Evolutionary conservation across 2,329 filamentous ascomycete species (phyloP).

Genomic region (Chrysoporthe deuterocubensis): DNA sequence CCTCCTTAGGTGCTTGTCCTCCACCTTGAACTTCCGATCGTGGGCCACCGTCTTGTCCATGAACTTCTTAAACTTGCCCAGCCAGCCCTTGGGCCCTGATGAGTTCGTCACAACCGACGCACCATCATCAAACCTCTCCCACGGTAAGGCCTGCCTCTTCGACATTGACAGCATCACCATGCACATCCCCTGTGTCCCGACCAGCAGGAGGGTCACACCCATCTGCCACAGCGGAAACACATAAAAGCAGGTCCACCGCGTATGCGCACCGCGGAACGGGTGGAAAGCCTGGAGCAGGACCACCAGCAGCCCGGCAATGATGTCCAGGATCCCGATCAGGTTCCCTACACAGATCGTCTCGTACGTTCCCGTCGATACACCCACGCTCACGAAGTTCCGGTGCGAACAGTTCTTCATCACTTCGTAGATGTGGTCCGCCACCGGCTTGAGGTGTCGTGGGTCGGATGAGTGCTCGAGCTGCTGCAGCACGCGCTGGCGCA

Average conservation of each 20-base stretch:
- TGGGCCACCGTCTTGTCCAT: constrained; percentile 16
- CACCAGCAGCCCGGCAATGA: constrained; percentile 44
- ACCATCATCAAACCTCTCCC: constrained; percentile 51
- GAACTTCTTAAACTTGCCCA: constrained; percentile 12
- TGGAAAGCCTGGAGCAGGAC: constrained; percentile 46
- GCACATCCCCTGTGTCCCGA: constrained; percentile 50
- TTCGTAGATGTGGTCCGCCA: constrained; percentile 51
- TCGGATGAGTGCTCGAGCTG: constrained; percentile 42
- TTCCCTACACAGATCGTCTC: constrained; percentile 54
- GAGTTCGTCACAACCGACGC: constrained; percentile 26
- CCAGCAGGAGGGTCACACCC: constrained; percentile 47
- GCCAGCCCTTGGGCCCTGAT: constrained; percentile 12
- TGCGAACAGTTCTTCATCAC: constrained; percentile 53
- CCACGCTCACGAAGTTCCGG: constrained; percentile 56
- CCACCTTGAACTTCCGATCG: constrained; percentile 45
- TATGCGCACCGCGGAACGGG: constrained; percentile 43
- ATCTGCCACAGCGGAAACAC: constrained; percentile 52
- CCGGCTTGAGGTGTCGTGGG: constrained; percentile 44
- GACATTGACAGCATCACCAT: constrained; percentile 53
- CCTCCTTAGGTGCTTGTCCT: constrained; percentile 46
- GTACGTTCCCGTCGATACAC: constrained; percentile 56
- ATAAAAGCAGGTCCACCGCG: constrained; percentile 46
- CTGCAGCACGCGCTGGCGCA: constrained; percentile 45
- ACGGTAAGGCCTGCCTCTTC: constrained; percentile 50
- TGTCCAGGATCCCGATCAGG: constrained; percentile 46